These are phyloP conservation scores for Rhodotorula sp. DNA, from an alignment of 1,284 basidiomycete genomes.

Conservation along the genomic window DNA sequence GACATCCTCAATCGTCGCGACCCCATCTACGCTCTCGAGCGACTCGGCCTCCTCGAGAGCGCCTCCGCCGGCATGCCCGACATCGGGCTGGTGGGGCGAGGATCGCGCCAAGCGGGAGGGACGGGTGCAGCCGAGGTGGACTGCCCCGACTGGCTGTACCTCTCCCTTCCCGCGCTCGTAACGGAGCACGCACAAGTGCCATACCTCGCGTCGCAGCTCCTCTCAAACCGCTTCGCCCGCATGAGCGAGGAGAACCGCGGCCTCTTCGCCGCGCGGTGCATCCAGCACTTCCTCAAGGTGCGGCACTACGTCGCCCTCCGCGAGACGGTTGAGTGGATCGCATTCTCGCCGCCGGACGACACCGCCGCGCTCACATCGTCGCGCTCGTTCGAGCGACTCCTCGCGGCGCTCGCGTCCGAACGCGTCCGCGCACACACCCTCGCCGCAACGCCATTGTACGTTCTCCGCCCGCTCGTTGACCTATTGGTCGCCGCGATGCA, in stretches of 20 bases:
- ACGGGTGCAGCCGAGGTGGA: neutral
- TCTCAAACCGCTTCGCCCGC: slow-evolving; percentile 14
- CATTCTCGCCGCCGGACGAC: neutral
- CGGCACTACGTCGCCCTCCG: slow-evolving; percentile 36
- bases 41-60: slow-evolving; percentile 35
- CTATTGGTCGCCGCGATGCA: slow-evolving; percentile 17
- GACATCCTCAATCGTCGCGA: slow-evolving; percentile 17
- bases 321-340: slow-evolving; percentile 37
- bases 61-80: slow-evolving; percentile 2
- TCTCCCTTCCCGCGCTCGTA: slow-evolving; percentile 35
- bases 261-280: slow-evolving; percentile 29
- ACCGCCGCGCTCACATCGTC: neutral
- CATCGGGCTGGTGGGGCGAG: neutral
- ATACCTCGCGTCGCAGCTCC: slow-evolving; percentile 36
- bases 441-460: slow-evolving; percentile 1
- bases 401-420: slow-evolving; percentile 26
- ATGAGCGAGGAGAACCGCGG: slow-evolving; percentile 24
- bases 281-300: slow-evolving; percentile 33
- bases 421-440: neutral
- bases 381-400: slow-evolving; percentile 20
- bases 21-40: slow-evolving; percentile 27
- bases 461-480: slow-evolving; percentile 14
- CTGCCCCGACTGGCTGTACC: slow-evolving; percentile 40
- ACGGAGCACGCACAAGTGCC: slow-evolving; percentile 18
- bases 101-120: neutral